Evolutionary conservation across 768 basidiomycete species (phyloP), one percentile per base, ranked within the genome.

Genomic region (Lactarius trivialis): DNA sequence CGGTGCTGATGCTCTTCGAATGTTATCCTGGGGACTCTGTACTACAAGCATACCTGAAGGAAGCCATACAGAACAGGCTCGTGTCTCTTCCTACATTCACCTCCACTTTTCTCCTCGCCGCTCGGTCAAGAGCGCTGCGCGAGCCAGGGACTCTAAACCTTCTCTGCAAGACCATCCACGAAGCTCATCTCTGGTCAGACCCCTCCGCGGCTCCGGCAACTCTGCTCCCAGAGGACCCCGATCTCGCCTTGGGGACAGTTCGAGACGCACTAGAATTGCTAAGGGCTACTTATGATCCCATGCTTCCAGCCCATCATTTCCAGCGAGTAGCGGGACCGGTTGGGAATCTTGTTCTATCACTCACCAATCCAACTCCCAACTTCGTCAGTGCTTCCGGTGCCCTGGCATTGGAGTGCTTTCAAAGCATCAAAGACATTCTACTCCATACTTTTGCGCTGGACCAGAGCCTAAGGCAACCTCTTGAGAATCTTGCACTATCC

Each of bases 11-110:
- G 8, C 77, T 91, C 17, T 89, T 84, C 69, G 77, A 82, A 56
- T 79, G 81, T 52, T 87, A 88, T 67, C 85, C 87, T 26, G 88
- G 83, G n/a, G 83, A 88, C 69, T 81, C 82, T 21, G 77, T 77
- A 49, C 78, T 92, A n/a, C 80, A 82, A 61, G 79, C 77, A 49
- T 92, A 92, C 69, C 72, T 91, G 55, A 82, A 78, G 65, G 70
- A 74, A 60, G 86, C 87, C 5, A 76, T 91, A 30, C 74, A 80
- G 60, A 76, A 79, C 49, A 78, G 81, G 11, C 71, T 85, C 48
- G 72, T 90, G 17, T 82, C 86, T 8, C 73, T 86, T 24, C 71
- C 82, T 11, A 78, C 76, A 15, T 89, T 86, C 67, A 79, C 89
- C 7, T 71, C 84, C 4, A 84, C 85, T 3, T 83, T 91, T 61